phyloP scores from a whole-genome alignment of 768 basidiomycete species.

The Cystobasidium tubakii region DNA sequence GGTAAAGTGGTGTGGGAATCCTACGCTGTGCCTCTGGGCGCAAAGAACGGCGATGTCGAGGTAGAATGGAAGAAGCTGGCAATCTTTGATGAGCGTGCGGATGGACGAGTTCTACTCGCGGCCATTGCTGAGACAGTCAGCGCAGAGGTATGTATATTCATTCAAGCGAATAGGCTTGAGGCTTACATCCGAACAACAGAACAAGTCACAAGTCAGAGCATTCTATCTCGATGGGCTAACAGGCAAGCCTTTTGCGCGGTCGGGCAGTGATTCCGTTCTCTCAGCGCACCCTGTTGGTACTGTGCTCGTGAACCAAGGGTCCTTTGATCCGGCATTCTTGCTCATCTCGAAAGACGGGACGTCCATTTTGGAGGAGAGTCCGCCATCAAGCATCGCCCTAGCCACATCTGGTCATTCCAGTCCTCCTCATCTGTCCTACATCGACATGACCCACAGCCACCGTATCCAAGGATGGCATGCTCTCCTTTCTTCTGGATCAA shows the following conservation, averaged over 20 bases:
- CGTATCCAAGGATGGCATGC: slow-evolving; percentile 10
- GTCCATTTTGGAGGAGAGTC: neutral
- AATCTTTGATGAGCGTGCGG: slow-evolving; percentile 6
- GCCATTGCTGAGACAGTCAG: slow-evolving; percentile 31
- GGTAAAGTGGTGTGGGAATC: slow-evolving; percentile 31
- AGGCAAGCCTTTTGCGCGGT: slow-evolving; percentile 16
- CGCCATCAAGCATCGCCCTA: neutral
- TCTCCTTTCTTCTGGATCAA: neutral
- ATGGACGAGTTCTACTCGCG: slow-evolving; percentile 24
- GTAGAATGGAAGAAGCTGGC: slow-evolving; percentile 34
- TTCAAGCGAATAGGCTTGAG: neutral
- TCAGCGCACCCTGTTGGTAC: neutral
- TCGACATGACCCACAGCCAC: neutral
- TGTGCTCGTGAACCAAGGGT: slow-evolving; percentile 6
- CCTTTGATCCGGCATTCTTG: slow-evolving; percentile 15
- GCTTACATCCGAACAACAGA: neutral
- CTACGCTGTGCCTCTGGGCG: neutral
- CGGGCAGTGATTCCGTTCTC: neutral
- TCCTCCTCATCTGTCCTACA: neutral
- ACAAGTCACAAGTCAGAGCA: neutral
- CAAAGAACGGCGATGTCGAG: neutral
- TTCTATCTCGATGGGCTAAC: slow-evolving; percentile 28
- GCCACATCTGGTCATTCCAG: neutral
- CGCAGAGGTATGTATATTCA: slow-evolving; percentile 11
- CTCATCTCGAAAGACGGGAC: neutral